Percentiles rank a stretch among this genome's conserved stretches.
Evolutionary conservation across 176 grass and related monocot species (phyloP).

Genomic region (Oryza glaberrima): DNA sequence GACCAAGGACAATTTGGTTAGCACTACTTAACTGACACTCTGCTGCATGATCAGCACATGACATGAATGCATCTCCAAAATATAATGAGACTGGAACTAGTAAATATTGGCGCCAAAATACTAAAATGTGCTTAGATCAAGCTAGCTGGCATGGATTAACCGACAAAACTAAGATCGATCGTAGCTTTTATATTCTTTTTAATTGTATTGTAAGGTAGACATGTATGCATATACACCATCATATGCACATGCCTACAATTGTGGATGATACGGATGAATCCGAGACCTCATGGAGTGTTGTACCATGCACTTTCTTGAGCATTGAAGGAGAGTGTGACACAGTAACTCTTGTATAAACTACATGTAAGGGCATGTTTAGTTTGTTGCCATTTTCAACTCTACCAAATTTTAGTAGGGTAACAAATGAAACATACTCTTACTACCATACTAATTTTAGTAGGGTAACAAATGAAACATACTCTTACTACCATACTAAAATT

Average conservation of each 20-base stretch:
- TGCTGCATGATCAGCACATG: constrained; percentile 39
- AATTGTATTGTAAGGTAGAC: background rate
- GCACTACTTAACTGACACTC: constrained; percentile 6
- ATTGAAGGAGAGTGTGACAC: background rate
- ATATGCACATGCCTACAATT: background rate
- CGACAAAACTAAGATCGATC: constrained; percentile 38
- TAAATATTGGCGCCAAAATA: background rate
- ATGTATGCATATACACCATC: background rate
- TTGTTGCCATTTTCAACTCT: too few relatives aligned
- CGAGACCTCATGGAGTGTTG: background rate
- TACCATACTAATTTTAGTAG: too few relatives aligned
- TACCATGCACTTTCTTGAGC: background rate
- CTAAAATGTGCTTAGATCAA: background rate
- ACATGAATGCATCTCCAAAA: background rate
- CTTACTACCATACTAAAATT: too few relatives aligned
- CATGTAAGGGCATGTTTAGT: background rate
- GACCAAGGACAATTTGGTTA: constrained; percentile 16
- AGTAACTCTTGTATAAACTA: background rate
- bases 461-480: too few relatives aligned
- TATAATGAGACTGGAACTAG: background rate
- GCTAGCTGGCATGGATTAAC: constrained; percentile 24
- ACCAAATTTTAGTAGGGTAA: too few relatives aligned
- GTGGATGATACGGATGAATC: background rate
- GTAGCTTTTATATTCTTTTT: background rate
- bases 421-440: too few relatives aligned